Base-by-base conservation (phyloP, 768 basidiomycete genomes). In the Kwoniella sp. region DNA sequence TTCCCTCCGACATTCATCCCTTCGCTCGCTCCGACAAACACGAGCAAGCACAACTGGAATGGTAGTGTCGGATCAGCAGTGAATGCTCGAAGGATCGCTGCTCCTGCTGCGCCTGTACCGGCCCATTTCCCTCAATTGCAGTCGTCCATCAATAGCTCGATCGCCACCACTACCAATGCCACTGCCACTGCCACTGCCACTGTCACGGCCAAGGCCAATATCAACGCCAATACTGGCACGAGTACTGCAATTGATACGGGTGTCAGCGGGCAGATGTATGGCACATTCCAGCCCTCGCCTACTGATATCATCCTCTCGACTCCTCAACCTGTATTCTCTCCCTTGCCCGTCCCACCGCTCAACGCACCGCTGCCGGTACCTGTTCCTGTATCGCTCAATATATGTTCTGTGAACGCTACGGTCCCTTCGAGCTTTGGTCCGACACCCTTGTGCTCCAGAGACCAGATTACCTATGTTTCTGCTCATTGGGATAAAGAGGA, bases 91-190 rank as follows among this genome's bases (percentile, higher is more conserved):
- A 51, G 50, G n/a, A 68, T 70, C 44, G 63, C 69, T 2, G 62
- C 61, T 2, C 69, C 69, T 1, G 69, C 69, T 3, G 65, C 69
- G 1, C n/a, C 56, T 9, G 24, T 60, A 8, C 50, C 55, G 19
- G 8, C 56, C 13, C 57, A 54, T 37, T 29, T 59, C 3, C 52
- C 52, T 21, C 55, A 15, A 21, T 47, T 25, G 7, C 51, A 52
- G 15, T 5, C 6, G 8, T 44, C 40, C 17, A 3, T 44, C 10
- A 44, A 44, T 13, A 33, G 33, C 40, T 44, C 40, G 7, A 19
- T 44, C 40, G 17, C 17, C 40, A 9, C 8, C 40, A 44, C 40
- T 15, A 19, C 10, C 17, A 44, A 4, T 44, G 10, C 8, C 40
- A 44, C 13, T 33, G 33, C 33, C 13, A 33, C 7, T 13, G 13